These are phyloP conservation scores for Arthrinium puccinioides DNA, from an alignment of 2,329 filamentous ascomycete species.

Conservation along the genomic window DNA sequence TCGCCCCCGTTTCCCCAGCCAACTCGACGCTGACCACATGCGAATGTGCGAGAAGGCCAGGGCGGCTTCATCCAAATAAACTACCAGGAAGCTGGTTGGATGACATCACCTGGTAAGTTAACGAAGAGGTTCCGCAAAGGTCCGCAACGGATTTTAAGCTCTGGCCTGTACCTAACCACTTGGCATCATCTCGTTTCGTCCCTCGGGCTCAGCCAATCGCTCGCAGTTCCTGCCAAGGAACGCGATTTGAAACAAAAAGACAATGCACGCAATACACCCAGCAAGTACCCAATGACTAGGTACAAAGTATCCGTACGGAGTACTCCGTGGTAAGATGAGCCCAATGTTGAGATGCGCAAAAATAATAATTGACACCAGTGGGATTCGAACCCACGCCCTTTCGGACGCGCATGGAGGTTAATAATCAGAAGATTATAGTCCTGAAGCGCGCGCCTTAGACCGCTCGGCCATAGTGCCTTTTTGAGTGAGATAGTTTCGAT, in stretches of 20 bases:
- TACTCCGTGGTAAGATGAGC: no score
- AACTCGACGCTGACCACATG: no score
- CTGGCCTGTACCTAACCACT: not conserved
- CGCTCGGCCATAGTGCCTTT: constrained; percentile 2
- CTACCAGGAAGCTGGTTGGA: no score
- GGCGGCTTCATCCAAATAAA: no score
- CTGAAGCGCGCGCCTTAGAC: constrained; percentile 2
- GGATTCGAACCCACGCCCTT: constrained; percentile 3
- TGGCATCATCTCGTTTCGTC: not conserved
- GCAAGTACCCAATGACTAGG: not conserved
- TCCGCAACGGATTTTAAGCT: no score
- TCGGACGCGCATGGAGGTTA: not conserved
- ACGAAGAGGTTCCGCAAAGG: no score
- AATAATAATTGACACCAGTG: constrained; percentile 1
- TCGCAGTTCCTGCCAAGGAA: not conserved
- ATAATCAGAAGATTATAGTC: not conserved
- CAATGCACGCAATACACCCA: not conserved
- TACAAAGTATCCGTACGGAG: no score
- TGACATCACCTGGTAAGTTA: no score
- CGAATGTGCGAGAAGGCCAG: no score
- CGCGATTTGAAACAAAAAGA: not conserved
- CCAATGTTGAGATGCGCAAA: not conserved
- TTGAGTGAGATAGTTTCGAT: no score
- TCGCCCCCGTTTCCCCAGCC: no score
- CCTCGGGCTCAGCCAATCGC: not conserved